Evolutionary conservation across 805 yeast genomes (phyloP).

Genomic region (Pichia phayaonensis): DNA sequence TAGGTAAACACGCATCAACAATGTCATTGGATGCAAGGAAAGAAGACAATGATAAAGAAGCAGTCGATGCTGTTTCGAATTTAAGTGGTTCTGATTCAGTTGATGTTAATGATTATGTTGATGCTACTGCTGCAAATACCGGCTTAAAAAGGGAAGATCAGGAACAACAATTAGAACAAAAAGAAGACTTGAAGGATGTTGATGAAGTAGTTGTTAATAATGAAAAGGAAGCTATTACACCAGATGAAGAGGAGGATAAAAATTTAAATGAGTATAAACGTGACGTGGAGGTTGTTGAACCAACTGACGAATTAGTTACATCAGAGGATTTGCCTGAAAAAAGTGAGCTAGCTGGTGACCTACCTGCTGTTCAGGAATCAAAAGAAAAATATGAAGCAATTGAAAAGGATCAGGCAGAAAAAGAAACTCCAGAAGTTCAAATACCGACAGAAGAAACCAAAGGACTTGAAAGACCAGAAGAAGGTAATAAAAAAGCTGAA

Average conservation of each 20-base stretch:
- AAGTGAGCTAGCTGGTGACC: not conserved
- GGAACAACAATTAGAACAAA: not conserved
- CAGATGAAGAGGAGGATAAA: not conserved
- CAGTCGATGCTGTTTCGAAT: not conserved
- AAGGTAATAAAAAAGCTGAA: not conserved
- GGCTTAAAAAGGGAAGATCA: not conserved
- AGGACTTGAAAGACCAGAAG: not conserved
- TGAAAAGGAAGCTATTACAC: not conserved
- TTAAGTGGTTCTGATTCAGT: not conserved
- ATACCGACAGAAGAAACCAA: not conserved
- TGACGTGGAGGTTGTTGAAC: not conserved
- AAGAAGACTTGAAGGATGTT: not conserved
- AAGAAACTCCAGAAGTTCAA: not conserved
- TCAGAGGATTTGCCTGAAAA: not conserved
- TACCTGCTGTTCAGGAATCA: not conserved
- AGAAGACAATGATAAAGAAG: not conserved
- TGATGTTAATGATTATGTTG: not conserved
- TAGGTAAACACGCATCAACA: not conserved
- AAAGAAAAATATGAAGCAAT: not conserved
- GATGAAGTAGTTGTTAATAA: not conserved
- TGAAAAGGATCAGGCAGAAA: not conserved
- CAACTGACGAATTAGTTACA: not conserved
- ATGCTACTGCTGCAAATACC: not conserved
- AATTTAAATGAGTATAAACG: not conserved
- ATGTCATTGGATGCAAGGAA: not conserved